A percentile compares a stretch with the other conserved stretches of the same genome.
These are phyloP conservation scores for Kodamaea sp. DNA, from an alignment of 1,139 yeast genomes.

Conservation along the genomic window DNA sequence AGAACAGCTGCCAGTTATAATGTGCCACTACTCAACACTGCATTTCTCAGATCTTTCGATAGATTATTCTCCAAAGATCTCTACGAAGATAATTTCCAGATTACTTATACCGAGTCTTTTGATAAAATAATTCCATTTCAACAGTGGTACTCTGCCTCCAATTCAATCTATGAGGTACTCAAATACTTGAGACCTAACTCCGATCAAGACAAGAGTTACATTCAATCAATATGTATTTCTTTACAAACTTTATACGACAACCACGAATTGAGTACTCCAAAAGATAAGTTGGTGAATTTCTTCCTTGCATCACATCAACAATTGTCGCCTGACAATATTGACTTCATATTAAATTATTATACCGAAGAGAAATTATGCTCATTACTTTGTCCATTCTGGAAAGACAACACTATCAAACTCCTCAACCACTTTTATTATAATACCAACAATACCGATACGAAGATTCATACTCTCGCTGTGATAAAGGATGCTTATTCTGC, in stretches of 20 bases:
- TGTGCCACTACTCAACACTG: slow-evolving; percentile 32
- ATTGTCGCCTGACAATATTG: slow-evolving; percentile 37
- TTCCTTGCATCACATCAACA: slow-evolving; percentile 40
- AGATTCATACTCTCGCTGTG: slow-evolving; percentile 43
- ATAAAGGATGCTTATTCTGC: slow-evolving; percentile 44
- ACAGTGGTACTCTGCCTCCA: slow-evolving; percentile 48
- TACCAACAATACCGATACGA: slow-evolving; percentile 26
- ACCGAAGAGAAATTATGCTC: slow-evolving; percentile 54
- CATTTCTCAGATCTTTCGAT: slow-evolving; percentile 35
- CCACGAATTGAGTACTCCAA: slow-evolving; percentile 46
- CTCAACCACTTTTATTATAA: slow-evolving; percentile 47
- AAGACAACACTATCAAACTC: slow-evolving; percentile 45
- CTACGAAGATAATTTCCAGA: slow-evolving; percentile 19
- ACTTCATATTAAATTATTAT: slow-evolving; percentile 49
- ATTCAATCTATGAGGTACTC: slow-evolving; percentile 43
- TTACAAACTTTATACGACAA: slow-evolving; percentile 35
- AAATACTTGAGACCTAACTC: slow-evolving; percentile 22
- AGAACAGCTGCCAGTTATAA: slow-evolving; percentile 26
- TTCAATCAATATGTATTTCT: slow-evolving; percentile 39
- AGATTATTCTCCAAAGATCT: slow-evolving; percentile 32
- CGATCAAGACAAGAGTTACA: slow-evolving; percentile 34
- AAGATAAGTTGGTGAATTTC: slow-evolving; percentile 44
- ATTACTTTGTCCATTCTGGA: slow-evolving; percentile 56
- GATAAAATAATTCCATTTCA: slow-evolving; percentile 41
- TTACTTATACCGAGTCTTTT: slow-evolving; percentile 16